Conservation (phyloP, 2,329 filamentous ascomycete genomes). For the Helminthosporium solani region DNA sequence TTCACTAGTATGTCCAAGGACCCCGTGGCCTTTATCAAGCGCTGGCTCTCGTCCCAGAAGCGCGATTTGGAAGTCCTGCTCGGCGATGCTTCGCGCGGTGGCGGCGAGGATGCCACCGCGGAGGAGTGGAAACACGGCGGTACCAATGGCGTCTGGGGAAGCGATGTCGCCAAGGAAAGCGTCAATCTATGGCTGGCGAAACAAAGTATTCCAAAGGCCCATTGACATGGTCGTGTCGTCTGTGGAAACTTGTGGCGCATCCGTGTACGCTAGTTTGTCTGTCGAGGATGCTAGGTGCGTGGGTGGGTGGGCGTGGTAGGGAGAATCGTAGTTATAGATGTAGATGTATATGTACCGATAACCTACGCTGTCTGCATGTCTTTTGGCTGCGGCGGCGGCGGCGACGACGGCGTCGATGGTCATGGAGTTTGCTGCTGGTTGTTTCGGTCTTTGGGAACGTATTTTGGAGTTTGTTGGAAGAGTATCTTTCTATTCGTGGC, state of each 20-base stretch:
- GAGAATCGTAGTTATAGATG: too few relatives aligned
- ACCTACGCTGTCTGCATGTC: too few relatives aligned
- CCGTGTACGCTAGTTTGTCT: not conserved
- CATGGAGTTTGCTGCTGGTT: too few relatives aligned
- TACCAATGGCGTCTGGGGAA: conserved; percentile 63
- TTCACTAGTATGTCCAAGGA: conserved; percentile 76
- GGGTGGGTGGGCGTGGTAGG: too few relatives aligned
- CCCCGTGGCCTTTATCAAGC: conserved; percentile 77
- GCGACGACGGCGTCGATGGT: too few relatives aligned
- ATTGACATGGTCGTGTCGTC: conserved; percentile 17
- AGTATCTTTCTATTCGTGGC: too few relatives aligned
- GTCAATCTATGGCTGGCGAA: conserved; percentile 61
- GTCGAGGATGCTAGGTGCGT: too few relatives aligned
- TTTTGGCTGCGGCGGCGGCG: too few relatives aligned
- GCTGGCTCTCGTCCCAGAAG: conserved; percentile 90
- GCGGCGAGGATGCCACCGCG: conserved; percentile 53
- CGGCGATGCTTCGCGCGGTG: conserved; percentile 69
- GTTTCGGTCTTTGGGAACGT: not conserved
- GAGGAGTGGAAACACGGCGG: conserved; percentile 71
- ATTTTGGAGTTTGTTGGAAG: not conserved
- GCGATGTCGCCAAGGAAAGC: conserved; percentile 60
- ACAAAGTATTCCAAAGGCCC: conserved; percentile 31
- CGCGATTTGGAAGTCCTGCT: conserved; percentile 85
- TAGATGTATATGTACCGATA: too few relatives aligned
- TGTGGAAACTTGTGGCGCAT: not conserved